Base-by-base conservation (phyloP, 805 yeast species). In the Schwanniomyces pseudopolymorphus region DNA sequence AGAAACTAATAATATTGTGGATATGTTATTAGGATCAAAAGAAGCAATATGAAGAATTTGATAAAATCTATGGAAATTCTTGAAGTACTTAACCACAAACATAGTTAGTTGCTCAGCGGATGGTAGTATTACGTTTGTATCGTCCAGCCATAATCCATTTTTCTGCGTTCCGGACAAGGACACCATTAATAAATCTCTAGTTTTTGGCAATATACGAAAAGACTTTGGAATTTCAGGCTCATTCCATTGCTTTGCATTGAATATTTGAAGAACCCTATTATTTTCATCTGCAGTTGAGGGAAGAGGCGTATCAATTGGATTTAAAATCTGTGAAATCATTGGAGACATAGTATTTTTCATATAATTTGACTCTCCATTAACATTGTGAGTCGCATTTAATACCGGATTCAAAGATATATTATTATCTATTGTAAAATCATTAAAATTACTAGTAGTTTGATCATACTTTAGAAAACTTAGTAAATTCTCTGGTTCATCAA, bases 111-210 rank as follows among this genome's bases (percentile, higher is more conserved):
- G 19, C 13, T 39, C 41, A 4, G 24, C 2, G 9, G 41, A 39
- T 7, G 41, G 41, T 11, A 22, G 17, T 14, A 19, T 39, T 26
- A 21, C 41, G 7, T 5, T 25, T 6, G 17, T 5, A 24, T 26
- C 33, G 22, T 39, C 41, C 13, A 5, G 17, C 41, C 41, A 39
- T 19, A 39, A 39, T 8, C 24, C 26, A 22, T 16, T 9, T 14
- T 39, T 10, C 9, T 39, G 41, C 3, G 17, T 39, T 39, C 24
- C 41, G 8, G 26, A 19, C 10, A 39, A 39, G 6, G 28, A 19
- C 3, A 39, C 24, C 27, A 39, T 19, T 14, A 39, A 14, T 5
- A 24, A 39, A 26, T 39, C 41, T 22, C 41, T 39, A n/a, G 41
- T 39, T 11, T 39, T 25, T 3, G 41, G 28, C 5, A 22, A 22